phyloP scores from a whole-genome alignment of 2,329 filamentous ascomycete species.

The Ophiostoma himal-ulmi region DNA sequence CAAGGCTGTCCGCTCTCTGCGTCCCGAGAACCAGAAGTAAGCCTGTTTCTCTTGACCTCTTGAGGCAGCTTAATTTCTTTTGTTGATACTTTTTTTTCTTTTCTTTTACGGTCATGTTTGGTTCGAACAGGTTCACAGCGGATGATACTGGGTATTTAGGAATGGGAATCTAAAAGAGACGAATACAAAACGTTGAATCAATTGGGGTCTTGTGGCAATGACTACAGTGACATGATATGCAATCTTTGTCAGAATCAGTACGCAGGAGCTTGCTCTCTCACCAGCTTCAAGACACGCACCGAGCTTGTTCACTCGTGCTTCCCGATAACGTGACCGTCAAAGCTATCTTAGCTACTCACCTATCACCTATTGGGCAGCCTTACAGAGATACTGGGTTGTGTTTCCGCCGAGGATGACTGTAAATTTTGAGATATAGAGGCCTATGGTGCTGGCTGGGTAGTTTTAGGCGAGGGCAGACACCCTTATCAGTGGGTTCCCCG shows the following conservation, averaged over 20 bases:
- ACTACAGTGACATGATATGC: neutral
- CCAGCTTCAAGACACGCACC: neutral
- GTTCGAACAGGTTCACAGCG: constrained; percentile 7
- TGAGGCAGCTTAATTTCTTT: neutral
- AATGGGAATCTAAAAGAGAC: constrained; percentile 14
- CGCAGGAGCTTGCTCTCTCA: too few species aligned
- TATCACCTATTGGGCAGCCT: too few species aligned
- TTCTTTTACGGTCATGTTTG: constrained; percentile 8
- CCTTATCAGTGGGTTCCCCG: constrained; percentile 5
- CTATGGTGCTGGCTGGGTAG: neutral
- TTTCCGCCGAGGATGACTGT: neutral
- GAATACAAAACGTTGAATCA: constrained; percentile 17
- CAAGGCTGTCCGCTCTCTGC: constrained; percentile 87
- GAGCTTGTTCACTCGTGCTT: neutral
- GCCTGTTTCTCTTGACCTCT: neutral
- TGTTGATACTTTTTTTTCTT: constrained; percentile 10
- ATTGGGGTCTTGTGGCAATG: neutral
- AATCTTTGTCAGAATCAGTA: neutral
- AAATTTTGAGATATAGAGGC: neutral
- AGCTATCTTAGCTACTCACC: neutral
- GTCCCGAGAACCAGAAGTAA: constrained; percentile 82
- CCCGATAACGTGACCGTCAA: neutral
- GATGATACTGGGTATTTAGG: constrained; percentile 20
- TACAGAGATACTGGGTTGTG: neutral
- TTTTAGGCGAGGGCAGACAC: neutral